Conservation (phyloP, 1,139 yeast genomes). For the Suhomyces maxii region DNA sequence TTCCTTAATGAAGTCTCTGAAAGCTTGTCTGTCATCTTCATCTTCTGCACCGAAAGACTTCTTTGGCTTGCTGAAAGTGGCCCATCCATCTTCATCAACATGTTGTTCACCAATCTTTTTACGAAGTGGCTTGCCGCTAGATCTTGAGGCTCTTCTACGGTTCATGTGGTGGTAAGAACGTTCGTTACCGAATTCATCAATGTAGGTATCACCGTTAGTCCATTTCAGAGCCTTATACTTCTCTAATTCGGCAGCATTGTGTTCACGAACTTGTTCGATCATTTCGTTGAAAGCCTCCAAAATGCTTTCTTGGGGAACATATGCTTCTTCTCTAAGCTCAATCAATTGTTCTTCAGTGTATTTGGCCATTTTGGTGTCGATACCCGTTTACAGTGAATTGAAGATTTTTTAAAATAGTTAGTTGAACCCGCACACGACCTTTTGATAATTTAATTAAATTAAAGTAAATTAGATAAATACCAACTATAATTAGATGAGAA, state of each 20-base stretch:
- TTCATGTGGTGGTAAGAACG: slow-evolving; percentile 50
- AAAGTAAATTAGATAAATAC: too few species aligned
- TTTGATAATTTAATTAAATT: too few species aligned
- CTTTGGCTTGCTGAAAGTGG: slow-evolving; percentile 57
- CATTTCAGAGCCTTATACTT: slow-evolving; percentile 32
- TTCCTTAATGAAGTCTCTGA: slow-evolving; percentile 47
- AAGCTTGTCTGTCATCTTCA: slow-evolving; percentile 47
- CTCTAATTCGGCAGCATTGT: slow-evolving; percentile 36
- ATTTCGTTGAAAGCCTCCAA: slow-evolving; percentile 63
- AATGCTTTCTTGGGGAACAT: slow-evolving; percentile 61
- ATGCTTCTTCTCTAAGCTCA: slow-evolving; percentile 55
- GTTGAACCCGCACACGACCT: slow-evolving; percentile 14
- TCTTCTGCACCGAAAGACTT: slow-evolving; percentile 53
- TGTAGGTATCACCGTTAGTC: slow-evolving; percentile 49
- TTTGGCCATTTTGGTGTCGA: slow-evolving; percentile 43
- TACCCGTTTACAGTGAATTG: slow-evolving; percentile 1
- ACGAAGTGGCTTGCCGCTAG: slow-evolving; percentile 48
- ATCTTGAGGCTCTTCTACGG: slow-evolving; percentile 63
- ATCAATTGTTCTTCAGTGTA: slow-evolving; percentile 73
- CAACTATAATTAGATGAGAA: too few species aligned
- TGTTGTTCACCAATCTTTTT: slow-evolving; percentile 59
- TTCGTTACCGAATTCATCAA: slow-evolving; percentile 50
- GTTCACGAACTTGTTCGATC: slow-evolving; percentile 62
- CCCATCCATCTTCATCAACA: slow-evolving; percentile 82
- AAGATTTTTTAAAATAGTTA: slow-evolving; percentile 5